phyloP scores from a whole-genome alignment of 352 stramenopile genomes.

The Peronospora belbahrii region DNA sequence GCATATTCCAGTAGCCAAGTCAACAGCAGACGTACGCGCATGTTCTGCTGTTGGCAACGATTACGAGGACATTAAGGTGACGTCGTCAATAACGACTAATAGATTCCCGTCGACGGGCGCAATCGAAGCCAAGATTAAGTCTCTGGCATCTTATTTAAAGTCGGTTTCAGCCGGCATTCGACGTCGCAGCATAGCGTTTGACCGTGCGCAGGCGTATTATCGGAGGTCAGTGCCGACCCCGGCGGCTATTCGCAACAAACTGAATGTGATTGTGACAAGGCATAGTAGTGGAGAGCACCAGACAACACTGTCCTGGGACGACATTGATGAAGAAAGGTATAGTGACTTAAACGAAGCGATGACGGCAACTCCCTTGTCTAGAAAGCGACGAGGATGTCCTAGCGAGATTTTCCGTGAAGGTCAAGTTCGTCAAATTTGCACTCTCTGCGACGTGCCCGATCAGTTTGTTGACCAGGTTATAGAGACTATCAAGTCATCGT shows the following conservation, averaged over 20 bases:
- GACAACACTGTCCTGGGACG: slow-evolving; percentile 42
- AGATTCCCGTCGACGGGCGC: slow-evolving; percentile 3
- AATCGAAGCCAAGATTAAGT: slow-evolving; percentile 37
- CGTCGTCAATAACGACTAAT: slow-evolving; percentile 8
- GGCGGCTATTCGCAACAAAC: slow-evolving; percentile 31
- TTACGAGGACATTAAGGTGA: slow-evolving; percentile 16
- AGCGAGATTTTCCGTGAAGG: slow-evolving; percentile 39
- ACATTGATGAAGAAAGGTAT: slow-evolving; percentile 34
- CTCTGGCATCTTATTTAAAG: slow-evolving; percentile 38
- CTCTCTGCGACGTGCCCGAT: slow-evolving; percentile 34
- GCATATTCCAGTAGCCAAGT: slow-evolving; percentile 21
- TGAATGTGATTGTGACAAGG: slow-evolving; percentile 35
- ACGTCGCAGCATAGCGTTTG: slow-evolving; percentile 26
- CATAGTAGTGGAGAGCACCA: slow-evolving; percentile 38
- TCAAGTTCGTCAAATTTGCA: slow-evolving; percentile 47
- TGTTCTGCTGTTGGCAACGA: slow-evolving; percentile 14
- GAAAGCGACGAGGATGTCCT: slow-evolving; percentile 42
- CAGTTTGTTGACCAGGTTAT: slow-evolving; percentile 42
- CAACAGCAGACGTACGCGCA: slow-evolving; percentile 17
- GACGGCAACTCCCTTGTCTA: slow-evolving; percentile 31
- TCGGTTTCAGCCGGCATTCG: slow-evolving; percentile 34
- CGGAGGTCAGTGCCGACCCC: slow-evolving; percentile 32
- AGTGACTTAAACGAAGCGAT: slow-evolving; percentile 38
- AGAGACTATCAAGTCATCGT: slow-evolving; percentile 37
- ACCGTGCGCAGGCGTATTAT: slow-evolving; percentile 36